Evolutionary conservation across 805 yeast species (phyloP).

Genomic region (Kuraishia piskuri): DNA sequence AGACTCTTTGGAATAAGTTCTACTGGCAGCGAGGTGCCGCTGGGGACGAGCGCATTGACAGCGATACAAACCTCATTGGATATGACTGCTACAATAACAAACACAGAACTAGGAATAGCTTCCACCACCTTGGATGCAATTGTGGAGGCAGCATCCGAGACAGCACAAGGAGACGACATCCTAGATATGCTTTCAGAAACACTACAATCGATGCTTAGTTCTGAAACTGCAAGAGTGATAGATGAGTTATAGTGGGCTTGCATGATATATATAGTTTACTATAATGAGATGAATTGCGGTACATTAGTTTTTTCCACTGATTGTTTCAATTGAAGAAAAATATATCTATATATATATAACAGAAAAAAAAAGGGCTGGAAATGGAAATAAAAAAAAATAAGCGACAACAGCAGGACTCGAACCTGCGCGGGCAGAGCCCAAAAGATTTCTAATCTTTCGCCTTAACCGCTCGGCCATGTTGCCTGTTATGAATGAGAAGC

Average conservation of each 20-base stretch:
- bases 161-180: not conserved
- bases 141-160: not conserved
- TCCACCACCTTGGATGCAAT: not conserved
- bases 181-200: not conserved
- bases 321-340: too few species aligned
- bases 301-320: too few species aligned
- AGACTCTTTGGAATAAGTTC: not conserved
- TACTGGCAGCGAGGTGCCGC: not conserved
- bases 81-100: not conserved
- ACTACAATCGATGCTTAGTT: not conserved
- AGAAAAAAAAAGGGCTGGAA: too few species aligned
- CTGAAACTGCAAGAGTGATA: not conserved
- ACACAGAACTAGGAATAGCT: not conserved
- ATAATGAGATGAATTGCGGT: too few species aligned
- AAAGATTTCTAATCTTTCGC: conserved; percentile 56
- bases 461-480: conserved; percentile 58
- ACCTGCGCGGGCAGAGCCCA: conserved; percentile 57
- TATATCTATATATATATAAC: too few species aligned
- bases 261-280: too few species aligned
- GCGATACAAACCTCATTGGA: not conserved
- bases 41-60: not conserved
- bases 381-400: conserved; percentile 20
- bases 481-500: conserved; percentile 11
- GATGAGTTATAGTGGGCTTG: not conserved
- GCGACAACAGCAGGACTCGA: conserved; percentile 72